Base-by-base conservation (phyloP, 2,329 filamentous ascomycete genomes). In the Helotiales sp. region DNA sequence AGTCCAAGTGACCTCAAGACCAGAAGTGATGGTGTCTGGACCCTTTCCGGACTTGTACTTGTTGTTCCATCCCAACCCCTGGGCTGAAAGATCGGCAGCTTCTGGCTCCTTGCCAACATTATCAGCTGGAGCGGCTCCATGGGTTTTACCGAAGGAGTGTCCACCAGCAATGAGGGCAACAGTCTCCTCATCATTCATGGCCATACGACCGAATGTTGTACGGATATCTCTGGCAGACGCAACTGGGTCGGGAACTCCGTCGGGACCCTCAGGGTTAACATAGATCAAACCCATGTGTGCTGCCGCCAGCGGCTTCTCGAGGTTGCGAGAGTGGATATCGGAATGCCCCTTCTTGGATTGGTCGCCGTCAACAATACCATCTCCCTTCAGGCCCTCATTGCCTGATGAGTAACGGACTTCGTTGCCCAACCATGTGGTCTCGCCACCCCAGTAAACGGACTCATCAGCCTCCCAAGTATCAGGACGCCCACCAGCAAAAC, bases 101-200 rank as follows among this genome's bases (percentile, higher is more conserved):
- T 88, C 85, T 22, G 91, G 91, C 78, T 92, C 91, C 20, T 82
- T 79, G 63, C 89, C 90, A 59, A 93, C 84, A 73, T 92, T 85
- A 70, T 86, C 84, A 20, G 84, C 80, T 17, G 87, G 81, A 65
- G 81, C 91, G 34, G 91, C 91, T 73, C 91, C 91, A 79, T 94
- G 91, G 0, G 91, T 92, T 86, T 94, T 94, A 75, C 91, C 91
- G 73, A 94, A 92, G 28, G 87, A 85, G 83, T 94, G 91, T 45
- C 91, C 91, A 76, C 91, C 91, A 45, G 89, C 89, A 76, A 94
- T 93, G 54, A 94, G 82, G 15, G 91, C 91, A 63, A 92, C 91
- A 0, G 91, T 94, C 83, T 94, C 91, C 80, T 92, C 88, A 76
- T 93, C 90, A 76, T 92, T 88, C 91, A 94, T 93, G 69, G 88